phyloP scores from a whole-genome alignment of 108 stramenopile species.

The Nannochloropsis salina region DNA sequence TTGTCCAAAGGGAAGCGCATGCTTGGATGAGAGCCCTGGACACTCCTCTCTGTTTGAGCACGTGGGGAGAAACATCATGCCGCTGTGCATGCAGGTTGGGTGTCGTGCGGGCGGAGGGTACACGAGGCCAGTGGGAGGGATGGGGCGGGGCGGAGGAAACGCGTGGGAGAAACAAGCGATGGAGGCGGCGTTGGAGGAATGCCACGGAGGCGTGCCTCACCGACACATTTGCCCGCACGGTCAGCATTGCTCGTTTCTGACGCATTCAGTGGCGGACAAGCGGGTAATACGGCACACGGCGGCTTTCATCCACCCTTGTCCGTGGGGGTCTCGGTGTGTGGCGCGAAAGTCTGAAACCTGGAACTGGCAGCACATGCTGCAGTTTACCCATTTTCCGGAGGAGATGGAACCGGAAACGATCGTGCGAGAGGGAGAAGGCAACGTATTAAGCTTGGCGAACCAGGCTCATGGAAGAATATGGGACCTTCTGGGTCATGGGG shows the following conservation, averaged over 20 bases:
- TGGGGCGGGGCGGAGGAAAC: neutral
- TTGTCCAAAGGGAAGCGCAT: neutral
- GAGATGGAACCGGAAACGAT: neutral
- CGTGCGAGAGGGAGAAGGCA: neutral
- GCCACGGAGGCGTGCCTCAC: neutral
- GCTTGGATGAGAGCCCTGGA: neutral
- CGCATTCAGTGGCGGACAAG: neutral
- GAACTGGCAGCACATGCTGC: conserved; percentile 4
- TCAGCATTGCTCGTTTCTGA: neutral
- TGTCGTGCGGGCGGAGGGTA: neutral
- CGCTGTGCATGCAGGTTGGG: neutral
- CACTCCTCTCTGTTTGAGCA: conserved; percentile 2
- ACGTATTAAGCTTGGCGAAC: neutral
- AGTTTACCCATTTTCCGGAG: neutral
- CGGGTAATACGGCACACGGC: neutral
- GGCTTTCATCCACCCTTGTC: neutral
- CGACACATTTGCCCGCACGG: neutral
- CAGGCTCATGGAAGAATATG: too few species aligned
- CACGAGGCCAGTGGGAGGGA: neutral
- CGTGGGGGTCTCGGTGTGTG: neutral
- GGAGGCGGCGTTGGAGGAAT: neutral
- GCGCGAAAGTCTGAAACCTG: neutral
- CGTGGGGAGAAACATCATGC: neutral
- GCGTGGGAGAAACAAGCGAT: neutral
- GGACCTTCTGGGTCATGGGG: too few species aligned